A percentile compares a stretch with the other conserved stretches of the same genome.
Conservation (phyloP, 2,329 filamentous ascomycete species). For the Pestalotiopsis sp. region DNA sequence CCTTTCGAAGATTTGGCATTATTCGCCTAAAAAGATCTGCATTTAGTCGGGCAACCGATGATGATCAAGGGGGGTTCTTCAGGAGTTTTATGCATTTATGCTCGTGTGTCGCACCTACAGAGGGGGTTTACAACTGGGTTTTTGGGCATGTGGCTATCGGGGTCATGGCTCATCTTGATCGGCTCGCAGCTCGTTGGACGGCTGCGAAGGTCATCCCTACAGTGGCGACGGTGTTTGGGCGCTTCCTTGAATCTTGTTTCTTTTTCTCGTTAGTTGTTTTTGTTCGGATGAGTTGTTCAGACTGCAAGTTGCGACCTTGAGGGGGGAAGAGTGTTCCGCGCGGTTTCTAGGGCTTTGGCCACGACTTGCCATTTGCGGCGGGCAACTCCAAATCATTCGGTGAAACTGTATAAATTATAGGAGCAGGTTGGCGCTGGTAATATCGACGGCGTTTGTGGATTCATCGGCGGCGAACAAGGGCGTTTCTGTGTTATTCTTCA, state of each 20-base stretch:
- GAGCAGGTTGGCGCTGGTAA: background rate
- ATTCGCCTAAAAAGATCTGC: constrained; percentile 5
- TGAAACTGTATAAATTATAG: background rate
- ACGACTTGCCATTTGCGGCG: background rate
- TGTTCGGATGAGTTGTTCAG: no score
- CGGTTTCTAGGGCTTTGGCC: background rate
- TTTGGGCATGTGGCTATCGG: background rate
- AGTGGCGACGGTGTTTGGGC: background rate
- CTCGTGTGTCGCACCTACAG: background rate
- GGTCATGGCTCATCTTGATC: background rate
- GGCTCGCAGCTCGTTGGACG: background rate
- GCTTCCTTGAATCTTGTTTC: background rate
- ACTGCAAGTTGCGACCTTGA: no score
- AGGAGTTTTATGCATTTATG: background rate
- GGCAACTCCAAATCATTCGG: background rate
- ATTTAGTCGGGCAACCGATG: constrained; percentile 11
- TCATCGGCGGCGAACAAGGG: background rate
- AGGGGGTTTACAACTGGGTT: background rate
- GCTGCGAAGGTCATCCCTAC: background rate
- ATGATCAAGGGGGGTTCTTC: background rate
- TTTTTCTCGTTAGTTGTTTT: background rate
- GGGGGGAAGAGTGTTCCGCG: no score
- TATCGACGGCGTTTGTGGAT: background rate
- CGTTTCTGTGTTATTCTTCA: background rate
- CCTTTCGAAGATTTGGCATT: background rate